These are phyloP conservation scores for Proliferodiscus dingleyae DNA, from an alignment of 2,329 filamentous ascomycete genomes.

Conservation along the genomic window DNA sequence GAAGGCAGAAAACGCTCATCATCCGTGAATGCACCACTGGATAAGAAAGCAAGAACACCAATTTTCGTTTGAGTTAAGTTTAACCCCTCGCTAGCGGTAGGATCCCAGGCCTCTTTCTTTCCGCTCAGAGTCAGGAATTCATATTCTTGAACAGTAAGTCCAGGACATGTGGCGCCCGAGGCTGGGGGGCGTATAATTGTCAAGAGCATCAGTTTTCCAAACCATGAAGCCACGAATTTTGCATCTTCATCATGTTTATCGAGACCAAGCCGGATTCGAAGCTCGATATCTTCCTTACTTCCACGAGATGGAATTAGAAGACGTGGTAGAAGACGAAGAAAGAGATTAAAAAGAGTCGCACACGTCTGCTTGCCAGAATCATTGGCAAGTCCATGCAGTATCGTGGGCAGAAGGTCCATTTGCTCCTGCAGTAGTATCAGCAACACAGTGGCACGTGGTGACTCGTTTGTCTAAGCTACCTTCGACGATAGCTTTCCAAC, in stretches of 20 bases:
- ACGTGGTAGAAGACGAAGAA: slow-evolving; percentile 70
- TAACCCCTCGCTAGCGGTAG: slow-evolving; percentile 52
- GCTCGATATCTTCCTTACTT: slow-evolving; percentile 67
- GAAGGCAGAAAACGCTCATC: slow-evolving; percentile 78
- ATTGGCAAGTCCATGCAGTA: slow-evolving; percentile 61
- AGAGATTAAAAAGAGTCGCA: slow-evolving; percentile 73
- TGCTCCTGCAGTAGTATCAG: slow-evolving; percentile 49
- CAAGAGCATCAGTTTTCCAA: slow-evolving; percentile 73
- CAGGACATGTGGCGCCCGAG: slow-evolving; percentile 39
- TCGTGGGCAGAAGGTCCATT: slow-evolving; percentile 64
- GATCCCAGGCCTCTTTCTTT: slow-evolving; percentile 66
- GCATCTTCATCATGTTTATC: slow-evolving; percentile 60
- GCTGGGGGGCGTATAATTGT: slow-evolving; percentile 39
- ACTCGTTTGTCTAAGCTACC: slow-evolving; percentile 29
- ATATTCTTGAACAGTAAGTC: slow-evolving; percentile 61
- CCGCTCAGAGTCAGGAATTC: slow-evolving; percentile 62
- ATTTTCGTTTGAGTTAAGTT: slow-evolving; percentile 67
- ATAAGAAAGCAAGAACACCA: slow-evolving; percentile 65
- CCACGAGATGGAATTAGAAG: slow-evolving; percentile 70
- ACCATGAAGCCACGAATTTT: slow-evolving; percentile 65
- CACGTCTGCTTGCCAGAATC: slow-evolving; percentile 50
- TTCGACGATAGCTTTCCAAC: slow-evolving; percentile 53
- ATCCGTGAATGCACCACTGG: slow-evolving; percentile 81
- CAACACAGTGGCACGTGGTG: neutral
- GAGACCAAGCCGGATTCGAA: slow-evolving; percentile 64